Conservation (phyloP, 2,329 filamentous ascomycete genomes). For the Dothideomycetes sp. region DNA sequence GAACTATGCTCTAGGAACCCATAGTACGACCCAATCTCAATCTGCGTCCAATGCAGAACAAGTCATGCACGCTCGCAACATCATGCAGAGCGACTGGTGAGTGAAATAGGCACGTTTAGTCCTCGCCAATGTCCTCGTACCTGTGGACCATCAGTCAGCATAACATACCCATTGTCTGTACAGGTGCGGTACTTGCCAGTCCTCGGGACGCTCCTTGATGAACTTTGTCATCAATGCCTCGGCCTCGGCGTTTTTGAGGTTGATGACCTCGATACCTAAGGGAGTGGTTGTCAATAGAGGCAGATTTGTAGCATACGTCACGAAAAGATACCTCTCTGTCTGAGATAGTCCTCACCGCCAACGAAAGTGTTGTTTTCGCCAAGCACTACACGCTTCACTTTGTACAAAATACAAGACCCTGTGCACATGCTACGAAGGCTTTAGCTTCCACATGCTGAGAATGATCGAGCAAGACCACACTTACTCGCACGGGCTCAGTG, state of each 20-base stretch:
- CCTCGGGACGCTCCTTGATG: slow-evolving; percentile 58
- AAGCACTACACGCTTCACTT: slow-evolving; percentile 61
- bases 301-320: neutral
- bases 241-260: slow-evolving; percentile 55
- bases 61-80: slow-evolving; percentile 24
- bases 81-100: slow-evolving; percentile 23
- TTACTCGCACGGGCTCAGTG: neutral
- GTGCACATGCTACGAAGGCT: slow-evolving; percentile 59
- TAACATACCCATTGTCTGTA: neutral
- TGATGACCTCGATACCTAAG: slow-evolving; percentile 53
- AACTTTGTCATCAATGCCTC: slow-evolving; percentile 60
- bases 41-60: slow-evolving; percentile 16
- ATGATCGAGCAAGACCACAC: neutral
- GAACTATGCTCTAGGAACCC: slow-evolving; percentile 20
- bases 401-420: slow-evolving; percentile 66
- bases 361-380: slow-evolving; percentile 68
- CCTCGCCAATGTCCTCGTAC: slow-evolving; percentile 28
- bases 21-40: slow-evolving; percentile 15
- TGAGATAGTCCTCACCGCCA: slow-evolving; percentile 61
- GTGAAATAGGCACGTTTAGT: slow-evolving; percentile 9
- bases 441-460: neutral
- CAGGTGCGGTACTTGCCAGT: slow-evolving; percentile 45
- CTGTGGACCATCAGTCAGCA: slow-evolving; percentile 13
- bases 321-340: slow-evolving; percentile 39
- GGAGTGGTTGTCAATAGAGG: neutral